Evolutionary conservation across 768 basidiomycete genomes (phyloP).

Genomic region (Lyophyllum shimeji): DNA sequence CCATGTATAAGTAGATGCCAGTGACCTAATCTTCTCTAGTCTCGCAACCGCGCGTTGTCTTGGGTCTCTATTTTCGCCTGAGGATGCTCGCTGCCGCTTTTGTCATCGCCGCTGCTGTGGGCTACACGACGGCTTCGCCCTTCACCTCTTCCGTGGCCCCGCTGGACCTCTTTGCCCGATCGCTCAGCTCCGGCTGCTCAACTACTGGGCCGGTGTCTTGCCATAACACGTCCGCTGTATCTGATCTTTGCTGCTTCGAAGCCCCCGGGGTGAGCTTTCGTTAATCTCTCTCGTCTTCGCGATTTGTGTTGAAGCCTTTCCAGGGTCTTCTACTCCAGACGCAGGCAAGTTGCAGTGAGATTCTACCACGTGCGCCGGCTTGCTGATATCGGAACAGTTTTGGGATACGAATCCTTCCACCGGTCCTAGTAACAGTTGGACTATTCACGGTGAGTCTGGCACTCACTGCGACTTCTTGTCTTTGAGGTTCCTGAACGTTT

Average conservation of each 20-base stretch:
- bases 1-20: background rate
- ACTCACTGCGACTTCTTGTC: background rate
- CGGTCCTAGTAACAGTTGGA: constrained; percentile 70
- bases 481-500: constrained; percentile 43
- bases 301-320: background rate
- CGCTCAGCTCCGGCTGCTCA: constrained; percentile 48
- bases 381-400: constrained; percentile 43
- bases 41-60: background rate
- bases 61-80: background rate
- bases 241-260: constrained; percentile 64
- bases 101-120: background rate
- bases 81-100: constrained; percentile 2
- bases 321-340: constrained; percentile 63
- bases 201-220: constrained; percentile 52
- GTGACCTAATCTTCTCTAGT: background rate
- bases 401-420: constrained; percentile 69
- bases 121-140: constrained; percentile 5
- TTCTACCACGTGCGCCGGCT: background rate
- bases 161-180: constrained; percentile 22
- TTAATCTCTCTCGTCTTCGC: background rate
- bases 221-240: constrained; percentile 44
- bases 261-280: constrained; percentile 51
- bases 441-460: constrained; percentile 68
- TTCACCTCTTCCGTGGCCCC: background rate
- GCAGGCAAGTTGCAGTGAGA: constrained; percentile 25